Base-by-base conservation (phyloP, 176 grass and related monocot genomes). In the Poa annua region DNA sequence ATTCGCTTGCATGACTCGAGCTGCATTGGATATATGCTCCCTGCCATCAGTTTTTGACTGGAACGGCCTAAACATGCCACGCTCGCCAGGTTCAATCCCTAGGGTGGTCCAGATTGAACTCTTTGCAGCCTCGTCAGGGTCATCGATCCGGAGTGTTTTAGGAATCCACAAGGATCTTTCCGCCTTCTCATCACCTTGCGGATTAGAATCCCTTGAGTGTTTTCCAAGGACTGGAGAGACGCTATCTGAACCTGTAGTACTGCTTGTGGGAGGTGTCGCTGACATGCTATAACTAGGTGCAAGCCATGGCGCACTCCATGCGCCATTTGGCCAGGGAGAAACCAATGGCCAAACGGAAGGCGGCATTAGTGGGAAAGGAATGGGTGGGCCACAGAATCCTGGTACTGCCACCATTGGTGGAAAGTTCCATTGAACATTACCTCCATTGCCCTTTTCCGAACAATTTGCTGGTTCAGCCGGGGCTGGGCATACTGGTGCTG, bases 61-160 rank as follows among this genome's bases (percentile, higher is more conserved):
- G 29, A 96, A 99, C 38, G 88, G 74, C 63, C 83, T 90, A 63
- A 95, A 85, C 65, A 95, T 86, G 45, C 91, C 78, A 35, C 76
- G 81, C 32, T 89, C 84, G 12, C 88, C 86, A 3, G 76, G 83
- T 74, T 88, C 85, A 11, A 88, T 80, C 42, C 88, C 90, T 3
- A 99, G 85, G 11, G 90, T 89, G 20, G 97, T 61, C 89, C 97
- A 96, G 49, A 96, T 94, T 5, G 93, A 99, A 67, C 91, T 94
- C 93, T 90, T 99, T 11, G 91, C 89, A 24, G 93, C 91, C 78
- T 96, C 97, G 7, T 92, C 93, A 0, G 93, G 89, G 76, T 94
- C 93, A 63, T 90, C 89, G 1, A 99, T 99, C 74, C 92, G 85
- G 36, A 93, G 85, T 1, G 89, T 95, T 45, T 92, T 95, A 4